Evolutionary conservation across 2,329 filamentous ascomycete genomes (phyloP).

Genomic region (Aspergillus eucalypticola): DNA sequence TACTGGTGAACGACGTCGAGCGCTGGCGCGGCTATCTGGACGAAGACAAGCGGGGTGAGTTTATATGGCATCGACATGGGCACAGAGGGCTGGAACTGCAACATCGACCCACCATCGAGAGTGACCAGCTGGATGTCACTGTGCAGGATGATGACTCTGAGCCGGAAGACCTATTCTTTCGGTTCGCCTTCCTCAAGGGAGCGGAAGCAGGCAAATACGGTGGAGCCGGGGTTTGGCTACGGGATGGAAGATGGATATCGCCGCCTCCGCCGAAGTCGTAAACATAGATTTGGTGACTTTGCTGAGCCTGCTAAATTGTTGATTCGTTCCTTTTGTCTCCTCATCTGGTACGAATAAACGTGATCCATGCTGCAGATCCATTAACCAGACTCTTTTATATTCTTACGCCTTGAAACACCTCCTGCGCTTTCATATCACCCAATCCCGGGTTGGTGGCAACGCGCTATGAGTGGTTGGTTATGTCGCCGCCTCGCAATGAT

Average conservation of each 20-base stretch:
- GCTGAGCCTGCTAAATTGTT: no score
- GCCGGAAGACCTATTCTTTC: slow-evolving; percentile 48
- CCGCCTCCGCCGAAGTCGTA: slow-evolving; percentile 30
- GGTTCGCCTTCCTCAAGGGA: slow-evolving; percentile 49
- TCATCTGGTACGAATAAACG: no score
- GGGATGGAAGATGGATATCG: slow-evolving; percentile 39
- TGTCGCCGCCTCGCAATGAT: no score
- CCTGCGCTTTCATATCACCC: no score
- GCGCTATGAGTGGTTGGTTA: no score
- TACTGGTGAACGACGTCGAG: slow-evolving; percentile 66
- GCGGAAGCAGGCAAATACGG: slow-evolving; percentile 43
- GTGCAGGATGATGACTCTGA: slow-evolving; percentile 29
- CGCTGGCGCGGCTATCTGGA: slow-evolving; percentile 59
- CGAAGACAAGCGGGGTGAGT: slow-evolving; percentile 48
- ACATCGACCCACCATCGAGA: slow-evolving; percentile 26
- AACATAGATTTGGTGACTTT: slow-evolving; percentile 5
- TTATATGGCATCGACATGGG: slow-evolving; percentile 52
- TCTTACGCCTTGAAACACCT: no score
- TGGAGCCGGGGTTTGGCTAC: slow-evolving; percentile 42
- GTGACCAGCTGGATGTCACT: slow-evolving; percentile 17
- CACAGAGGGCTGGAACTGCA: slow-evolving; percentile 41
- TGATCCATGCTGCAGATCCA: no score
- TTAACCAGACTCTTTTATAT: no score
- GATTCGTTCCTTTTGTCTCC: no score
- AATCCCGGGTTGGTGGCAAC: no score